These are phyloP conservation scores for Alternaria postmessia DNA, from an alignment of 2,329 filamentous ascomycete genomes.

Conservation along the genomic window DNA sequence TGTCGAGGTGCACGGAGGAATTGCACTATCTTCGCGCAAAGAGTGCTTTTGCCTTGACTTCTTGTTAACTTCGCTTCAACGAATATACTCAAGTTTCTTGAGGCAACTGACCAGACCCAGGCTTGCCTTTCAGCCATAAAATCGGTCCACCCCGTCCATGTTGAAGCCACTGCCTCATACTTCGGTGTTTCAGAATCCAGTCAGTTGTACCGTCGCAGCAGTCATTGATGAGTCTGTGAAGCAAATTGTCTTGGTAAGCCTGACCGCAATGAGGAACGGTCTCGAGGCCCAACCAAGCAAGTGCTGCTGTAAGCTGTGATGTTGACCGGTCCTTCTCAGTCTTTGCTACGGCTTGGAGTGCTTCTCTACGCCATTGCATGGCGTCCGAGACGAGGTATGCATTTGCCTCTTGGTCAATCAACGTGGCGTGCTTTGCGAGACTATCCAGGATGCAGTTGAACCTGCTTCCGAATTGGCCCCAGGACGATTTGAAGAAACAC, in stretches of 20 bases:
- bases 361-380: neutral
- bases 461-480: neutral
- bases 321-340: neutral
- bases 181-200: neutral
- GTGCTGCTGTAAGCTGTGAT: neutral
- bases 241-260: neutral
- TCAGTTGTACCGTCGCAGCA: neutral
- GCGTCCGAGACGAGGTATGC: neutral
- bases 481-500: neutral
- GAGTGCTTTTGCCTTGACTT: neutral
- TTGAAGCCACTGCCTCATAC: neutral
- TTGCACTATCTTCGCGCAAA: neutral
- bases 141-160: neutral
- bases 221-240: neutral
- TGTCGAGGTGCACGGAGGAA: conserved; percentile 1
- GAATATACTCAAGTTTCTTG: neutral
- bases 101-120: neutral
- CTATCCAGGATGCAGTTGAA: neutral
- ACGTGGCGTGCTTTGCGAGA: neutral
- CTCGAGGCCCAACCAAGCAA: neutral
- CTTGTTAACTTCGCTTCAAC: neutral
- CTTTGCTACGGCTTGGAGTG: neutral
- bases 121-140: neutral
- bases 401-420: neutral
- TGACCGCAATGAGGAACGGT: neutral